Evolutionary conservation across 164 flowering plant species (phyloP).

Genomic region (Umbellularia californica): DNA sequence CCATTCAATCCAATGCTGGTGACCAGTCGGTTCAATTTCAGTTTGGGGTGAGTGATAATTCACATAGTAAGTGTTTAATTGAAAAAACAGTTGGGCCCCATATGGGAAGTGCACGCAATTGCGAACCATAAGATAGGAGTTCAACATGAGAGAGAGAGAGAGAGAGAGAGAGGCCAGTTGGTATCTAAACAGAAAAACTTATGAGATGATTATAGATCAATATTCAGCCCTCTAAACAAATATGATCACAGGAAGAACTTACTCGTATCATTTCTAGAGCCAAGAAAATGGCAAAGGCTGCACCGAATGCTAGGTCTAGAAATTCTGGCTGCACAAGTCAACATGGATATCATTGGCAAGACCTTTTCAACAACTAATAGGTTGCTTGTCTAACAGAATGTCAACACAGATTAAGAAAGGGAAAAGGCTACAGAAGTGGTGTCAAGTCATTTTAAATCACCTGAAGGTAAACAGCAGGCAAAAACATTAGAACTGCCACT

Average conservation of each 20-base stretch:
- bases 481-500: slow-evolving; percentile 87
- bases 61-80: too few species aligned
- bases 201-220: too few species aligned
- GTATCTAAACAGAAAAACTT: too few species aligned
- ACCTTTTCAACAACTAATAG: background rate
- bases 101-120: too few species aligned
- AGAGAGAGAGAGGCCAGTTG: too few species aligned
- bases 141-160: too few species aligned
- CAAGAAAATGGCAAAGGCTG: slow-evolving; percentile 87
- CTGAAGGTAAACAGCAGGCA: slow-evolving; percentile 89
- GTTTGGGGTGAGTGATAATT: too few species aligned
- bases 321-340: slow-evolving; percentile 64
- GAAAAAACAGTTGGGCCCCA: too few species aligned
- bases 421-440: background rate
- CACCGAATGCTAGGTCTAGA: slow-evolving; percentile 92
- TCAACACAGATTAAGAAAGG: background rate
- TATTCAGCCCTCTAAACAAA: background rate
- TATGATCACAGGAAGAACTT: slow-evolving; percentile 15
- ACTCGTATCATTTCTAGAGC: slow-evolving; percentile 85
- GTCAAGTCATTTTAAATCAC: slow-evolving; percentile 26
- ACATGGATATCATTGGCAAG: background rate
- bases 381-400: background rate
- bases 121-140: too few species aligned
- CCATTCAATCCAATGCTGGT: too few species aligned
- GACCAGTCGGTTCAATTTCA: too few species aligned